phyloP scores from a whole-genome alignment of 441 rosid species.

The Euphorbia schlechtendalii region DNA sequence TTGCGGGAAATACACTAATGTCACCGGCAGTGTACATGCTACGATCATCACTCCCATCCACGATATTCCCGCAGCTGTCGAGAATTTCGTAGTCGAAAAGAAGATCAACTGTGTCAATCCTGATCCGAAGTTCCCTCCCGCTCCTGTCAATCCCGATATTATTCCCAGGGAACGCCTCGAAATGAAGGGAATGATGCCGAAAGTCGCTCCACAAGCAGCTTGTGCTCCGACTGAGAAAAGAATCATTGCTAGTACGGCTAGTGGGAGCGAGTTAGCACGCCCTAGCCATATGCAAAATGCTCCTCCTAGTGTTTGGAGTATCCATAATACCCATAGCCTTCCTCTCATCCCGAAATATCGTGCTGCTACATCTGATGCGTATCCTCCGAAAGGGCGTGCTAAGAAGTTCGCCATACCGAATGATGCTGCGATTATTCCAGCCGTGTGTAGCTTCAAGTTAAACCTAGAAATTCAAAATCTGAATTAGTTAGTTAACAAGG shows the following conservation, averaged over 20 bases:
- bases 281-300: slow-evolving; percentile 71
- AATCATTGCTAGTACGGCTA: slow-evolving; percentile 57
- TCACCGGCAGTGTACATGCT: slow-evolving; percentile 44
- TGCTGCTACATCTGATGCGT: slow-evolving; percentile 50
- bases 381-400: slow-evolving; percentile 73
- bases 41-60: slow-evolving; percentile 66
- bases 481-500: no score
- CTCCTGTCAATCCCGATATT: slow-evolving; percentile 68
- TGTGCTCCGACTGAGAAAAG: slow-evolving; percentile 53
- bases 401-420: slow-evolving; percentile 71
- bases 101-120: slow-evolving; percentile 62
- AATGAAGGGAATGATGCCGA: slow-evolving; percentile 61
- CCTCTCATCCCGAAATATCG: slow-evolving; percentile 72
- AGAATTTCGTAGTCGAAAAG: slow-evolving; percentile 44
- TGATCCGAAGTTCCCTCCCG: slow-evolving; percentile 81
- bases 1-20: slow-evolving; percentile 52
- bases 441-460: slow-evolving; percentile 58
- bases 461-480: slow-evolving; percentile 29
- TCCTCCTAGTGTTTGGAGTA: slow-evolving; percentile 64
- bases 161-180: slow-evolving; percentile 70
- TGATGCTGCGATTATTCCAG: slow-evolving; percentile 64
- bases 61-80: slow-evolving; percentile 49
- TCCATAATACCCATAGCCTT: slow-evolving; percentile 68
- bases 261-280: slow-evolving; percentile 50
- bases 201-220: slow-evolving; percentile 84